A percentile compares a stretch with the other conserved stretches of the same genome.
Conservation (phyloP, 148 eudicot species). For the Tetragonia tetragonoides region DNA sequence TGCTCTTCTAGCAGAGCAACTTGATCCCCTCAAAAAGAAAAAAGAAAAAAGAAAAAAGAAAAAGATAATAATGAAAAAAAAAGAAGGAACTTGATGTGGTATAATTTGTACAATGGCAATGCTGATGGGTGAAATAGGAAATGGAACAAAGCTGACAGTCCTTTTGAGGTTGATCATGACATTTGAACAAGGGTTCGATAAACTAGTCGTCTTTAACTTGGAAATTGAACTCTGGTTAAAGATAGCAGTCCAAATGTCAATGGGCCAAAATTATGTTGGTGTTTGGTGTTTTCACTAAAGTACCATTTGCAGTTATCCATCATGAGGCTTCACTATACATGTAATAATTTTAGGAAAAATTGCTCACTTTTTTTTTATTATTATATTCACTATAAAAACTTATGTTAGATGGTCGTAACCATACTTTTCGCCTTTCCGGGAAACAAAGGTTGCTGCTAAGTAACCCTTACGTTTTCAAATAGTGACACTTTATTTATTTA, state of each 20-base stretch:
- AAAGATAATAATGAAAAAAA: too few relatives aligned
- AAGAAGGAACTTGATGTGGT: neutral
- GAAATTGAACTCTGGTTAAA: neutral
- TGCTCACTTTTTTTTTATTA: too few relatives aligned
- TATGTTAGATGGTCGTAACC: too few relatives aligned
- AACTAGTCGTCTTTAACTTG: neutral
- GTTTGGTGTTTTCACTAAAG: too few relatives aligned
- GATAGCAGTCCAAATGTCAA: neutral
- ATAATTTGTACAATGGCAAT: neutral
- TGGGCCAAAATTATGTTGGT: neutral
- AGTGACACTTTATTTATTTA: too few relatives aligned
- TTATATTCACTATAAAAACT: too few relatives aligned
- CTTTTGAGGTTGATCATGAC: neutral
- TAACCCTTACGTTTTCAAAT: too few relatives aligned
- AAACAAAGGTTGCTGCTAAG: too few relatives aligned
- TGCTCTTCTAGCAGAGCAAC: neutral
- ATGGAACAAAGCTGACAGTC: neutral
- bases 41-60: too few relatives aligned
- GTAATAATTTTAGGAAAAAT: too few relatives aligned
- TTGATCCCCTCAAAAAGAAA: neutral
- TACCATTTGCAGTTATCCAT: neutral
- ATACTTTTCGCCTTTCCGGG: too few relatives aligned
- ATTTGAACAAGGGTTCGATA: neutral
- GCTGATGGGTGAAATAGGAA: neutral
- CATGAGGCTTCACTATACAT: neutral